Percentiles rank a stretch among this genome's conserved stretches.
Conservation (phyloP, 2,329 filamentous ascomycete genomes). For the Cladosporium sphaerospermum region DNA sequence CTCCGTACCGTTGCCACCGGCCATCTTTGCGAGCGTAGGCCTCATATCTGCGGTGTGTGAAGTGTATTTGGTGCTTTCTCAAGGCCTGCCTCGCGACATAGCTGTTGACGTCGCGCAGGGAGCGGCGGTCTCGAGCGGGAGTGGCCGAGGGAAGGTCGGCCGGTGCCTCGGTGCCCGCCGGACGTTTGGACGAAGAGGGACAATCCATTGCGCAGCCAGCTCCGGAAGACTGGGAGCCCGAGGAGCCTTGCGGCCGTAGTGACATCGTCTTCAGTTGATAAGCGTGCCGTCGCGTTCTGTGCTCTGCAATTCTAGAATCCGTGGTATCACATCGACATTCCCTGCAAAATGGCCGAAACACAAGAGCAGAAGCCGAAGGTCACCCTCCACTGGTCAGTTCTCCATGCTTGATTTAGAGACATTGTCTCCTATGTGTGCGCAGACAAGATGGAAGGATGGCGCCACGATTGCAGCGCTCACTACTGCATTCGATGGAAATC, state of each 20-base stretch:
- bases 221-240: too few relatives aligned
- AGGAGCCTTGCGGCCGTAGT: too few relatives aligned
- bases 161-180: too few relatives aligned
- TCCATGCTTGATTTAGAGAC: neutral
- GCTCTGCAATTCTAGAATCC: neutral
- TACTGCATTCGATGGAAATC: too few relatives aligned
- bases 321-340: neutral
- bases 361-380: slow-evolving; percentile 9
- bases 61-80: slow-evolving; percentile 8
- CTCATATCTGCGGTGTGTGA: slow-evolving; percentile 21
- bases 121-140: neutral
- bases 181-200: too few relatives aligned
- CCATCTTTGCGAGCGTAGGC: slow-evolving; percentile 30
- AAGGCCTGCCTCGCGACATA: slow-evolving; percentile 2
- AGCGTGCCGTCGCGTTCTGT: too few relatives aligned
- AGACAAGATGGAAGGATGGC: too few relatives aligned
- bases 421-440: neutral
- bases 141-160: too few relatives aligned
- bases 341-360: slow-evolving; percentile 4
- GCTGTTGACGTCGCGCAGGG: slow-evolving; percentile 7
- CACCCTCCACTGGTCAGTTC: slow-evolving; percentile 9
- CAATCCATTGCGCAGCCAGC: too few relatives aligned
- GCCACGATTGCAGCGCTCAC: too few relatives aligned
- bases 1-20: slow-evolving; percentile 32
- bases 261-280: too few relatives aligned